These are phyloP conservation scores for Stagonosporopsis cucurbitacearum DNA, from an alignment of 2,329 filamentous ascomycete genomes.

Conservation along the genomic window DNA sequence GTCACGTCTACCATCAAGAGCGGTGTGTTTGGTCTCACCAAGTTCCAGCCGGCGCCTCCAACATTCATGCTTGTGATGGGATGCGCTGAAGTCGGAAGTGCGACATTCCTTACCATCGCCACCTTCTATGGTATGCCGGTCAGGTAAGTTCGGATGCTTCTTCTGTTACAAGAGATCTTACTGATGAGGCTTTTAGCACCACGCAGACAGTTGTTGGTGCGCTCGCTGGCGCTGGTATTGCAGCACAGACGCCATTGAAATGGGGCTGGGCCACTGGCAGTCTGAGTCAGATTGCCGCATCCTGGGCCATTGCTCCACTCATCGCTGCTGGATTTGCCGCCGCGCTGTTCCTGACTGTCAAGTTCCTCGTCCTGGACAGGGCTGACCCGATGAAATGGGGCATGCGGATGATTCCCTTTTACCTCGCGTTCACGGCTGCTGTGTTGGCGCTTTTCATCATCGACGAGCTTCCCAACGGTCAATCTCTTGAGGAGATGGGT, in stretches of 20 bases:
- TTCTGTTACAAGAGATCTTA: not conserved
- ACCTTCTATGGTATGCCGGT: constrained; percentile 63
- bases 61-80: constrained; percentile 66
- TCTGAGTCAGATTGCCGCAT: constrained; percentile 49
- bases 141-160: not conserved
- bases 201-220: constrained; percentile 68
- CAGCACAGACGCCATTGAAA: constrained; percentile 38
- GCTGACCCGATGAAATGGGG: constrained; percentile 58
- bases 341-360: constrained; percentile 57
- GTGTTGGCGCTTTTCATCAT: constrained; percentile 66
- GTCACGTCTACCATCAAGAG: constrained; percentile 68
- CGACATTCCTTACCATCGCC: constrained; percentile 62
- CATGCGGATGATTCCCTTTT: constrained; percentile 57
- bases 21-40: constrained; percentile 60
- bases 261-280: constrained; percentile 39
- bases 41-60: constrained; percentile 56
- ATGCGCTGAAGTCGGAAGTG: constrained; percentile 61
- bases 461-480: constrained; percentile 50
- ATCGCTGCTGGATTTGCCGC: constrained; percentile 58
- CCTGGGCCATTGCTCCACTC: constrained; percentile 58
- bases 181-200: constrained; percentile 51
- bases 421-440: constrained; percentile 57
- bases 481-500: constrained; percentile 38
- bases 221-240: constrained; percentile 66
- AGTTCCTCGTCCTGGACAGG: constrained; percentile 58